A percentile compares a stretch with the other conserved stretches of the same genome.
Evolutionary conservation across 169 alveolate genomes (phyloP).

Genomic region (Cryptosporidium baileyi): DNA sequence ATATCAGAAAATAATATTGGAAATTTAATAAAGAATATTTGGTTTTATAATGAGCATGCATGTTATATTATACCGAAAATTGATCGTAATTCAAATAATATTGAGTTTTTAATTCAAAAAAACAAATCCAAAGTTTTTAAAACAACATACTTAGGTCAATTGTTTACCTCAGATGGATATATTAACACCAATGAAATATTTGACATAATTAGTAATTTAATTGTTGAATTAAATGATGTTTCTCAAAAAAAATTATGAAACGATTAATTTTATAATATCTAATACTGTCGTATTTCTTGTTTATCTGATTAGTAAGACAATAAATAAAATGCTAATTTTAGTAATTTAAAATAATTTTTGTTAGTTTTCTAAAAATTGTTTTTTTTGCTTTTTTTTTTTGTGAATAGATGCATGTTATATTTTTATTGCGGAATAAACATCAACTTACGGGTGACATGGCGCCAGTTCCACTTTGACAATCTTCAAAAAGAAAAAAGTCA

Average conservation of each 20-base stretch:
- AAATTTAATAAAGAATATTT: neutral
- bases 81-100: slow-evolving; percentile 6
- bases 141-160: slow-evolving; percentile 19
- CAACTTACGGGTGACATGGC: slow-evolving; percentile 70
- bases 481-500: neutral
- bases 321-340: neutral
- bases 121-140: neutral
- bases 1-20: neutral
- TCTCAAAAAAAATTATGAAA: slow-evolving; percentile 26
- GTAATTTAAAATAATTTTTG: neutral
- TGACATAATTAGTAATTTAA: slow-evolving; percentile 6
- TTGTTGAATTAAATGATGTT: neutral
- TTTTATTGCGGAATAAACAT: no score
- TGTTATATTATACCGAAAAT: slow-evolving; percentile 20
- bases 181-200: slow-evolving; percentile 30
- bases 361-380: neutral
- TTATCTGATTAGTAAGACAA: no score
- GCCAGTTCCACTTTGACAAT: slow-evolving; percentile 60
- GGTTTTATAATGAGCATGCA: slow-evolving; percentile 48
- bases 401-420: neutral
- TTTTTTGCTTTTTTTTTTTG: neutral
- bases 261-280: no score
- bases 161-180: slow-evolving; percentile 33
- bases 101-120: slow-evolving; percentile 7
- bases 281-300: no score